Evolutionary conservation across 371 early-diverging fungal species (phyloP).

Genomic region (Saksenaea oblongispora): DNA sequence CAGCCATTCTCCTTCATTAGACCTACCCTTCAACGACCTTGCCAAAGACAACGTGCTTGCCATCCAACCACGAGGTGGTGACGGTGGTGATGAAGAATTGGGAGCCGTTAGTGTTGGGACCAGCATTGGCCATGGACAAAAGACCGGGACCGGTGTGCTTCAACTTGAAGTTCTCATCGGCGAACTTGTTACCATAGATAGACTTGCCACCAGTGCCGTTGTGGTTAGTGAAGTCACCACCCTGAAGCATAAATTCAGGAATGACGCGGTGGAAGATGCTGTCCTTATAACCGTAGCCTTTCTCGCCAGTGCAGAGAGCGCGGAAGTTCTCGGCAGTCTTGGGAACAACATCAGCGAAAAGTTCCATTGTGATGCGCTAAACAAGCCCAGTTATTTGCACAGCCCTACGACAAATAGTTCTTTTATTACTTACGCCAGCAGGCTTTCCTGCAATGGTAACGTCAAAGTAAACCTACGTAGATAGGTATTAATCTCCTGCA

Average conservation of each 20-base stretch:
- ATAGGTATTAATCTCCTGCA: neutral
- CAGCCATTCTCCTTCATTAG: neutral
- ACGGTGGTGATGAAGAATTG: conserved; percentile 98
- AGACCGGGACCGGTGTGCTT: conserved; percentile 92
- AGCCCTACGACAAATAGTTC: neutral
- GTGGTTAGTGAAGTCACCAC: conserved; percentile 95
- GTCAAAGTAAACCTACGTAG: conserved; percentile 58
- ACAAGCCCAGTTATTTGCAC: conserved; percentile 12
- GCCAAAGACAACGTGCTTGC: conserved; percentile 99
- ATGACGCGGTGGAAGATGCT: conserved; percentile 94
- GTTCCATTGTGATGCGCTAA: conserved; percentile 61
- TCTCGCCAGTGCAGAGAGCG: conserved; percentile 76
- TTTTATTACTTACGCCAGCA: conserved; percentile 49
- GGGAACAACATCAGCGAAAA: conserved; percentile 92
- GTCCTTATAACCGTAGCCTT: conserved; percentile 84
- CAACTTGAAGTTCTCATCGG: conserved; percentile 96
- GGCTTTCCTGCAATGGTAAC: conserved; percentile 53
- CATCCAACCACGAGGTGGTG: conserved; percentile 91
- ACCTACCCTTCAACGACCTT: conserved; percentile 76
- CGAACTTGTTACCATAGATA: conserved; percentile 95
- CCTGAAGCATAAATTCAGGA: conserved; percentile 98
- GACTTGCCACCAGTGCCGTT: conserved; percentile 98
- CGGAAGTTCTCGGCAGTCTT: conserved; percentile 99
- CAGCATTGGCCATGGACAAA: conserved; percentile 97
- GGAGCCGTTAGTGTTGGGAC: conserved; percentile 95